A percentile compares a stretch with the other conserved stretches of the same genome.
Conservation (phyloP, 176 grass and related monocot genomes). For the maize (Zea mays) region DNA sequence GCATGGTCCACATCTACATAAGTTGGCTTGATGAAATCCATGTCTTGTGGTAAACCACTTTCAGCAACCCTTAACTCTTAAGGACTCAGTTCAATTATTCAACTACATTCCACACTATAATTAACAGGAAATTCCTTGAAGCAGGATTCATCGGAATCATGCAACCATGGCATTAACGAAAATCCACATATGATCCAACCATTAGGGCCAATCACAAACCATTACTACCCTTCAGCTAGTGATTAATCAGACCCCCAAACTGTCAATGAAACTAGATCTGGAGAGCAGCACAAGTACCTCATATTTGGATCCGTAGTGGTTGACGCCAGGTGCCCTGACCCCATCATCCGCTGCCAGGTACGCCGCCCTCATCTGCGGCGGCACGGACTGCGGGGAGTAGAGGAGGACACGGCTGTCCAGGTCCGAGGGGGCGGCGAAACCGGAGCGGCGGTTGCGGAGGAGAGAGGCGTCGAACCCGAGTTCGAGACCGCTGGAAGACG, state of each 20-base stretch:
- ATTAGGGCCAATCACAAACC: not conserved
- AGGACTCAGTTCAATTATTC: not conserved
- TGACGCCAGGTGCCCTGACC: not conserved
- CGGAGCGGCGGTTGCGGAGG: slow-evolving; percentile 58
- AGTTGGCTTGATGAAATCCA: not conserved
- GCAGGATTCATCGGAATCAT: not conserved
- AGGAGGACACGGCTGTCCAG: slow-evolving; percentile 41
- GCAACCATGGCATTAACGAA: slow-evolving; percentile 20
- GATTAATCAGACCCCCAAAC: not conserved
- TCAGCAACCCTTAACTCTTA: not conserved
- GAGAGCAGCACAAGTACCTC: slow-evolving; percentile 37
- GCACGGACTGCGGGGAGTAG: slow-evolving; percentile 42
- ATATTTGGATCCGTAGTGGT: slow-evolving; percentile 29
- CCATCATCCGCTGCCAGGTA: not conserved
- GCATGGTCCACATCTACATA: not conserved
- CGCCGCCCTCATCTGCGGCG: slow-evolving; percentile 6
- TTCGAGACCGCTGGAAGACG: slow-evolving; percentile 41
- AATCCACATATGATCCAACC: not conserved
- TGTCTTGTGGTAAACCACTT: not conserved
- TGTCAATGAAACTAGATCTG: slow-evolving; percentile 32
- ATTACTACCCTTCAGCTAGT: slow-evolving; percentile 1
- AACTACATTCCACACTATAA: not conserved
- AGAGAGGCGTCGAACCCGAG: slow-evolving; percentile 49
- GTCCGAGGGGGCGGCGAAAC: slow-evolving; percentile 31
- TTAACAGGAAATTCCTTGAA: not conserved